Evolutionary conservation across 768 basidiomycete genomes (phyloP), one percentile per base, ranked within the genome.

Genomic region (Xanthoconium purpureum): DNA sequence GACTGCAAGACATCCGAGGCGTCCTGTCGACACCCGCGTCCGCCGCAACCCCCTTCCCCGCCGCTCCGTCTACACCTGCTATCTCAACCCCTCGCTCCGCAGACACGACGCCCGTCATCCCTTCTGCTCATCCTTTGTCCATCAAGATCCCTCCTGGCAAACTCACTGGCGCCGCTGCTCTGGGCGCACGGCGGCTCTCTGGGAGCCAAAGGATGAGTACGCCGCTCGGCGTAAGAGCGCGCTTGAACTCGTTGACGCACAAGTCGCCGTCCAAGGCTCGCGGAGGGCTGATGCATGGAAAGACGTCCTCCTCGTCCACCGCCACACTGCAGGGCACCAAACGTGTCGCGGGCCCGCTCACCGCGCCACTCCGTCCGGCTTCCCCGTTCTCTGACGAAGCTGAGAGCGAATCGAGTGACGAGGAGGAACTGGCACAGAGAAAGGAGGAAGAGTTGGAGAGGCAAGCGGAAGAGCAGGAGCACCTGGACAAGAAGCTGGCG

Each of bases 371-470:
- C 11, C 77, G 76, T 12, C 74, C 77, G 1, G 66, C 77, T 15
- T 80, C 85, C 0, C 80, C 84, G 10, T 73, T 79, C 3, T 83
- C 82, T 13, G 81, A 82, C 6, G 76, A 73, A 10, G 82, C 73
- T 11, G 79, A 74, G 13, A 75, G 75, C 18, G 82, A 83, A 50
- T 83, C 83, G 8, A 83, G 83, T 33, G 81, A 84, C 32, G 86
- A 89, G 45, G 83, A 81, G 35, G 83, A 80, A 8, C 72, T 77
- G 40, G 74, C 66, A 33, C 76, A 78, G 44, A 77, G 71, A 60
- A 83, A 77, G 62, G 84, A 85, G 61, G 89, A 91, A 60, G 88
- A 91, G 63, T 81, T 80, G 5, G 87, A 89, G 48, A 75, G 84
- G 48, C 78, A 72, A 54, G 77, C 78, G 30, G 89, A 91, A 66